These are phyloP conservation scores for Yamadazyma atlantica DNA, from an alignment of 1,139 yeast species.

Conservation along the genomic window DNA sequence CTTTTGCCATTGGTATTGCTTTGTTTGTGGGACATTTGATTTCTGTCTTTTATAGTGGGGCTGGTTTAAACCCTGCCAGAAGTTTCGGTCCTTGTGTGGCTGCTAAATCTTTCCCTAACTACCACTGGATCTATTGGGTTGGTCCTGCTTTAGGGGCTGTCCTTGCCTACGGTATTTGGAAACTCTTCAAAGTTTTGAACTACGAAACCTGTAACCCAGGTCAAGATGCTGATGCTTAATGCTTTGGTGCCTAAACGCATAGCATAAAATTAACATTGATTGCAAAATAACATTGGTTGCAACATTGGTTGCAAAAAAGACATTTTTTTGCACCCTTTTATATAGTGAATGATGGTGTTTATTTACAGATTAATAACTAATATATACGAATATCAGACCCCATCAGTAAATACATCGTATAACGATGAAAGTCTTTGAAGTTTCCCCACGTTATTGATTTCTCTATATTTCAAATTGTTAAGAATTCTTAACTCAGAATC, in stretches of 20 bases:
- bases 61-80: constrained; percentile 92
- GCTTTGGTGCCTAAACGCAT: neutral
- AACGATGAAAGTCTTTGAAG: constrained; percentile 54
- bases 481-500: constrained; percentile 75
- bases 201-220: constrained; percentile 75
- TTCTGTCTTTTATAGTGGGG: constrained; percentile 84
- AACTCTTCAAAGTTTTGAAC: constrained; percentile 61
- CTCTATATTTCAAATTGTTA: constrained; percentile 57
- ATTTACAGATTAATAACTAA: constrained; percentile 1
- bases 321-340: no score
- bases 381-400: neutral
- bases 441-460: constrained; percentile 53
- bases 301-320: neutral
- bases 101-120: constrained; percentile 66
- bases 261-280: constrained; percentile 1
- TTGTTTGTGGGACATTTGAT: constrained; percentile 81
- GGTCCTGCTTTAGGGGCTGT: constrained; percentile 76
- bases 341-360: neutral
- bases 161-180: constrained; percentile 68
- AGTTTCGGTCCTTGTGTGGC: constrained; percentile 84
- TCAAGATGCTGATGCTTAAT: constrained; percentile 48
- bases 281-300: neutral
- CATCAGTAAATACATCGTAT: constrained; percentile 16
- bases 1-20: constrained; percentile 80
- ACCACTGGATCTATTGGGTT: constrained; percentile 93